Base-by-base conservation (phyloP, 2,329 filamentous ascomycete genomes). In the Verticillium tricorpus region DNA sequence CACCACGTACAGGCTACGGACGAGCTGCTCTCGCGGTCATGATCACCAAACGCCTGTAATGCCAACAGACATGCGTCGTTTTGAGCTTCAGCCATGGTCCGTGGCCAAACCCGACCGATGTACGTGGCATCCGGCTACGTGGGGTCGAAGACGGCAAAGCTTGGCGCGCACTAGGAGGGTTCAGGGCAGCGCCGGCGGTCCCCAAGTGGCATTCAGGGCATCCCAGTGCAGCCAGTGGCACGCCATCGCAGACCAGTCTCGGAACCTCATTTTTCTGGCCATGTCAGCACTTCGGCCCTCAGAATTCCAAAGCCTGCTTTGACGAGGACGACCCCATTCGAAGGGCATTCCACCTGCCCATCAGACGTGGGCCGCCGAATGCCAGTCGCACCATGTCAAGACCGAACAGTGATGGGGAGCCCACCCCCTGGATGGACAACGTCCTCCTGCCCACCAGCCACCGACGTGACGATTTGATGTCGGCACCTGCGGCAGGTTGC, bases 221-320 rank as follows among this genome's bases (percentile, higher is more conserved):
- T 34, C 55, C 55, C 34, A n/a, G 55, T 56, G 55, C 55, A 17
- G 34, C 34, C 55, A 34, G 31, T 56, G 55, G 58, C 62, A 65
- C 60, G 63, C 62, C 60, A 56, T 61, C 58, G 57, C 55, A 52
- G 63, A 65, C 64, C 61, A 58, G 63, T 60, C 54, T 60, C 54
- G 15, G 63, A 60, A 57, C 60, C 62, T 60, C 58, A 62, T 56
- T 57, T 31, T 64, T 52, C 45, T 50, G 45, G n/a, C 45, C 45
- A n/a, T 50, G 45, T 22, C 17, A 50, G n/a, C 45, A 25, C 45
- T 50, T 50, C 45, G 45, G 45, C 45, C 45, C 45, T 22, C 45
- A 50, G 45, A 50, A 50, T 50, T 50, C 45, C 45, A 50, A 50
- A 19, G 45, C n/a, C n/a, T 50, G 45, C 45, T 22, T 25, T 22